Evolutionary conservation across 495 filamentous ascomycete species (phyloP), one percentile per base, ranked within the genome.

Genomic region (Podospora tetraspora): DNA sequence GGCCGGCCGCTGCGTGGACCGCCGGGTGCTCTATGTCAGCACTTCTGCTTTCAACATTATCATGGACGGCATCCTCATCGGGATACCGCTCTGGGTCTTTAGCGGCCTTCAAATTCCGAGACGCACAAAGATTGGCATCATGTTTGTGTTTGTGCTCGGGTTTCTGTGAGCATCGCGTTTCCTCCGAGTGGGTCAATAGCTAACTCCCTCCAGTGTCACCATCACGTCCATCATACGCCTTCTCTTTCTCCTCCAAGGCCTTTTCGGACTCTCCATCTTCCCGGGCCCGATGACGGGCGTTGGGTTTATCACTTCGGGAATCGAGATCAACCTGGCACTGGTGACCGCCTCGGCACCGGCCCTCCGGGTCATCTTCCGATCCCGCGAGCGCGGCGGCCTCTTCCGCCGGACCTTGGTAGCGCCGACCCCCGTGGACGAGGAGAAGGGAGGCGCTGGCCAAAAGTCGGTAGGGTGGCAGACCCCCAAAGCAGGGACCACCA

Each of bases 311-410:
- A 83, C 79, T 27, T 85, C 83, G 0, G 84, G 77, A 57, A 78
- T 87, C 24, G 85, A 87, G 73, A 82, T 81, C 5, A 86, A 87
- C 73, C 74, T 87, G 8, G 85, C 84, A 3, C 76, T 86, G 61
- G 79, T 87, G 27, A 83, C 84, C 12, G 84, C 84, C 12, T 86
- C 78, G 12, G 78, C 76, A 0, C 81, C 81, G 0, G 80, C 80
- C 0, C 63, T 83, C 16, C 69, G 79, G n/a, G 79, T 80, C 4
- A 72, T 84, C 30, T 74, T 82, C 64, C 77, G 78, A 59, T 64
- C 67, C 7, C 63, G 73, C 19, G 76, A 72, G 22, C 69, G 71
- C 13, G 74, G 76, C 57, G 75, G 78, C 23, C 82, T 80, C 78
- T 80, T 82, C 62, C 76, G 79, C 21, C 73, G 73, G 12, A 71